Evolutionary conservation across 2,329 filamentous ascomycete species (phyloP), one percentile per base, ranked within the genome.

Genomic region (Venturia carpophila): DNA sequence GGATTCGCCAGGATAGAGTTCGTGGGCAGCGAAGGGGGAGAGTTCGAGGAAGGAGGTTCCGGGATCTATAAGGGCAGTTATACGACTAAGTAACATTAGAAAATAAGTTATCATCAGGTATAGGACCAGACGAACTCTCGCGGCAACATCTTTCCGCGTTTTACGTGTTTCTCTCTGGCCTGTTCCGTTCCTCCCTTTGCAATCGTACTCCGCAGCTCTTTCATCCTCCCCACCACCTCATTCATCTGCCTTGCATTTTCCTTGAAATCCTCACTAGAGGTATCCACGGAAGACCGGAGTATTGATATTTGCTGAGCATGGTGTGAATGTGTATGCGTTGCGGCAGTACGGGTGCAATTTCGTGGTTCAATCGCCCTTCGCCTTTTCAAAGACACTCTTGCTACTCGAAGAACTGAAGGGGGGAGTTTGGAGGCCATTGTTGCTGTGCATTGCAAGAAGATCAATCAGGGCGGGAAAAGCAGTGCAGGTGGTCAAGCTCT

Each of bases 41-140:
- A 99, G 82, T 78, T 99, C 93, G 67, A 99, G 77, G 73, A 99
- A 97, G 0, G 89, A 89, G 1, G 91, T 93, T 5, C 92, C 92
- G 0, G 91, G 89, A 73, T 99, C 93, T 68, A 97, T 84, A 68
- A 99, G 79, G 5, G 91, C 89, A 0, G 91, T 89, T 64, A 99
- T 85, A 42, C 93, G 87, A 75, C 71, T 74, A 63, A n/a, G 17
- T 1, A 39, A 21, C 37, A 11, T 39, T 47, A 55, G 19, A 47
- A 30, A 5, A 58, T 27, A 64, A 13, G 13, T 60, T 19, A 43
- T 30, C 24, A 19, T 55, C 21, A 5, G 9, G 15, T 11, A 34
- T 30, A 45, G 3, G 21, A 24, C 21, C 43, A 43, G 30, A 69
- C 72, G 68, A 70, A 78, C 76, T 97, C 93, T 69, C 94, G 82